Conservation (phyloP, 306 rosid species). For the Dalbergia cochinchinensis region DNA sequence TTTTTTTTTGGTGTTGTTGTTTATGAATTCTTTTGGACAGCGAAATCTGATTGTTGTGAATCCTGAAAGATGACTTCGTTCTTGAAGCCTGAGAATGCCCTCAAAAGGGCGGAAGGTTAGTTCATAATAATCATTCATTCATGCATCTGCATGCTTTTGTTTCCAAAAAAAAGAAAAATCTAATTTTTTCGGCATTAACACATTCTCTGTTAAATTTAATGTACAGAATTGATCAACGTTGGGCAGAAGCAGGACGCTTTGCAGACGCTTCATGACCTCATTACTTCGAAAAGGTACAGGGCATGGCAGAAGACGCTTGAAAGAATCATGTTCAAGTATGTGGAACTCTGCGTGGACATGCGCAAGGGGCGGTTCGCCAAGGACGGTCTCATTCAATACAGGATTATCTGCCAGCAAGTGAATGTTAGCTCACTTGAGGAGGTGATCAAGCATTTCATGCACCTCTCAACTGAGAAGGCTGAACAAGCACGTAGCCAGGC, state of each 20-base stretch:
- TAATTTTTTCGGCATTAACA: background rate
- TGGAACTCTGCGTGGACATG: conserved; percentile 92
- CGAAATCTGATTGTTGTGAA: conserved; percentile 16
- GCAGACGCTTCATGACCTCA: conserved; percentile 90
- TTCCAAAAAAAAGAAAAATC: background rate
- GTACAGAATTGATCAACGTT: conserved; percentile 84
- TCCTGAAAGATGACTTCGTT: conserved; percentile 47
- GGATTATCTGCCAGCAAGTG: conserved; percentile 97
- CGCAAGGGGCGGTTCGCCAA: conserved; percentile 93
- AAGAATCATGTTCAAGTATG: conserved; percentile 92
- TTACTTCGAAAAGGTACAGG: conserved; percentile 88
- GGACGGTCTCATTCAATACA: conserved; percentile 95
- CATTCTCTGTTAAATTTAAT: background rate
- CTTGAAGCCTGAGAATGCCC: conserved; percentile 63
- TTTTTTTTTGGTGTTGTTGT: background rate
- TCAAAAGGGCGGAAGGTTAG: conserved; percentile 62
- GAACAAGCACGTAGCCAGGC: conserved; percentile 98
- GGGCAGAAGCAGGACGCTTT: conserved; percentile 98
- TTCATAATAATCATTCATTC: background rate
- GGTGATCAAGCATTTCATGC: conserved; percentile 98
- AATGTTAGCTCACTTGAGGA: conserved; percentile 95
- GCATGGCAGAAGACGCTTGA: conserved; percentile 99
- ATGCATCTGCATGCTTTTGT: background rate
- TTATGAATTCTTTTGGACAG: conserved; percentile 1
- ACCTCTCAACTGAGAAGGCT: conserved; percentile 94